Percentiles rank a stretch among this genome's conserved stretches.
Evolutionary conservation across 352 stramenopile genomes (phyloP).

Genomic region (Phytophthora vignae): DNA sequence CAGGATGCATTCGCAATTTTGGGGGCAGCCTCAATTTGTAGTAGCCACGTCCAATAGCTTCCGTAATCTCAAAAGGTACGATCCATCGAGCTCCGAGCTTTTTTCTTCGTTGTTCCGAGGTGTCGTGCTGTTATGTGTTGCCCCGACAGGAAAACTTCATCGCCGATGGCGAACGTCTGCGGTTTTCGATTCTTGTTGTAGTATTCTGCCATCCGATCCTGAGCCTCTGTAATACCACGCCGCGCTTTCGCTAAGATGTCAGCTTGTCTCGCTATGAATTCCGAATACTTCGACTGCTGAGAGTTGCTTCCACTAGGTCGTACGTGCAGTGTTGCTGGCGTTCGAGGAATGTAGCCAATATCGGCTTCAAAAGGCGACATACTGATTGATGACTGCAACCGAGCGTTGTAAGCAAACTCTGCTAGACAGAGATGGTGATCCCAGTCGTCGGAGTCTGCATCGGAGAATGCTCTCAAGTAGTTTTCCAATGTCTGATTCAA

Average conservation of each 20-base stretch:
- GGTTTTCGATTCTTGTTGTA: constrained; percentile 1
- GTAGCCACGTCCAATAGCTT: constrained; percentile 1
- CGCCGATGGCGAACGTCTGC: background rate
- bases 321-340: background rate
- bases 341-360: constrained; percentile 18
- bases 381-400: constrained; percentile 10
- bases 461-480: constrained; percentile 13
- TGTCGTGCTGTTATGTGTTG: constrained; percentile 11
- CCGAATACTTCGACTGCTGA: background rate
- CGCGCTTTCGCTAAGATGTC: background rate
- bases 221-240: background rate
- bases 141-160: constrained; percentile 6
- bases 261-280: background rate
- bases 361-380: constrained; percentile 32
- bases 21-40: constrained; percentile 7
- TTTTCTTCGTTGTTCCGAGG: constrained; percentile 14
- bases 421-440: constrained; percentile 9
- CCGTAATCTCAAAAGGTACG: background rate
- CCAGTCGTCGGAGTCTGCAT: constrained; percentile 13
- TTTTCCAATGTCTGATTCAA: constrained; percentile 17
- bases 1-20: background rate
- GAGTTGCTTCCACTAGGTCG: background rate
- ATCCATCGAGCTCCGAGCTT: constrained; percentile 3
- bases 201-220: background rate
- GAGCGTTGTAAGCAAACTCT: constrained; percentile 26